These are phyloP conservation scores for Paramarasmius palmivorus DNA, from an alignment of 1,284 basidiomycete species.

Conservation along the genomic window DNA sequence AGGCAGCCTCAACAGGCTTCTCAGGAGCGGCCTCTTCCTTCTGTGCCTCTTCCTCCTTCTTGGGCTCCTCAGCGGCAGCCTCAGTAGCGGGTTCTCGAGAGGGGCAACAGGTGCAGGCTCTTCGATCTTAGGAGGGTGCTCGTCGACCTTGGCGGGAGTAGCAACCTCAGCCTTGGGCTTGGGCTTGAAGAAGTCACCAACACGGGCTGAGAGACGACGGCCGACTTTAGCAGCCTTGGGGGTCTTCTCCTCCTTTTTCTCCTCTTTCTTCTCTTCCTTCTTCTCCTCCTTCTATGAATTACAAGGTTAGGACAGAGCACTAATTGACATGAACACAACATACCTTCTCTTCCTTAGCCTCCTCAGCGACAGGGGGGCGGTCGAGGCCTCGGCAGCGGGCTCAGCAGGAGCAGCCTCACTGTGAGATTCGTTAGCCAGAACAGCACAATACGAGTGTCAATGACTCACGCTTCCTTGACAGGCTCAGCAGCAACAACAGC, in stretches of 20 bases:
- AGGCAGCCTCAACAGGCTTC: conserved; percentile 32
- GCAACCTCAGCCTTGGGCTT: conserved; percentile 70
- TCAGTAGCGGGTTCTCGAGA: conserved; percentile 71
- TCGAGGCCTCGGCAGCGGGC: conserved; percentile 24
- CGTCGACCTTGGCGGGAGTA: conserved; percentile 81
- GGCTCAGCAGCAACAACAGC: conserved; percentile 43
- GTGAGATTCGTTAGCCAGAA: conserved; percentile 21
- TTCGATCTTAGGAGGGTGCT: conserved; percentile 78
- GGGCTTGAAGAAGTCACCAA: conserved; percentile 78
- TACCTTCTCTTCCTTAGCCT: conserved; percentile 66
- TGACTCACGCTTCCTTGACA: conserved; percentile 58
- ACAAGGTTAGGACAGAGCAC: not conserved
- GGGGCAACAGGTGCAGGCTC: conserved; percentile 74
- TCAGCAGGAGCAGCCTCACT: conserved; percentile 34
- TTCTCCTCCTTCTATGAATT: conserved; percentile 35
- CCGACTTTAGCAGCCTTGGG: conserved; percentile 57
- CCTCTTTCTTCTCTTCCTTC: conserved; percentile 51
- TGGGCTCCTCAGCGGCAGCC: conserved; percentile 31
- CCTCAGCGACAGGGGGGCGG: conserved; percentile 32
- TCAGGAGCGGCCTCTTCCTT: conserved; percentile 31
- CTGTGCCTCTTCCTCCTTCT: conserved; percentile 30
- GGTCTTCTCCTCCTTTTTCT: conserved; percentile 37
- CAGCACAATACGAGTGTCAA: not conserved
- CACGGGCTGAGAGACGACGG: conserved; percentile 76
- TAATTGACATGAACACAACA: conserved; percentile 6